These are phyloP conservation scores for Aegilops bicornis DNA, from an alignment of 176 grass and related monocot genomes.

Conservation along the genomic window DNA sequence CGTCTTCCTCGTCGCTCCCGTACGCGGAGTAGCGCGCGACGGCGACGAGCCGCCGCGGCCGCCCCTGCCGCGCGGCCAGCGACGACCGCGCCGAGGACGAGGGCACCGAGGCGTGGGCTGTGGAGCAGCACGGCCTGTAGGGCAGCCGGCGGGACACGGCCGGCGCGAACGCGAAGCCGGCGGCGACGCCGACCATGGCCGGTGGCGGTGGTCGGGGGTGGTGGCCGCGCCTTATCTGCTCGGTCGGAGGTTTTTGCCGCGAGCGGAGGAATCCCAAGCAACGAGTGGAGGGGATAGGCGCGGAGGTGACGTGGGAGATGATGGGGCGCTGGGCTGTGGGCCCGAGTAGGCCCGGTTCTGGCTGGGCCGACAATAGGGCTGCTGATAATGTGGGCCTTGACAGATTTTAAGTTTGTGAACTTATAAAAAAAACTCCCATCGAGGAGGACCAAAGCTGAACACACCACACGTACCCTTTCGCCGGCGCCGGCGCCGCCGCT, in stretches of 20 bases:
- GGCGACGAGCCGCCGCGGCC: slow-evolving; percentile 22
- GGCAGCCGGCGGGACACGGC: not conserved
- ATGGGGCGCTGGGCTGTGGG: not conserved
- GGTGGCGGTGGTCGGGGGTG: not conserved
- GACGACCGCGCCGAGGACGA: slow-evolving; percentile 34
- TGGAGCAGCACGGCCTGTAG: not conserved
- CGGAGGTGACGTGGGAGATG: not conserved
- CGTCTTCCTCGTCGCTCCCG: slow-evolving; percentile 21
- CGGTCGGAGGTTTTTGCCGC: slow-evolving; percentile 42
- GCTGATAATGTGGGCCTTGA: not conserved
- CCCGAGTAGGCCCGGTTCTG: not conserved
- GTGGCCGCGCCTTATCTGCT: slow-evolving; percentile 44
- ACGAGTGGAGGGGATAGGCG: slow-evolving; percentile 41
- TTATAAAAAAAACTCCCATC: too few species aligned
- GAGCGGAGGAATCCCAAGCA: not conserved
- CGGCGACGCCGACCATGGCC: slow-evolving; percentile 58
- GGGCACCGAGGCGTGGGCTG: not conserved
- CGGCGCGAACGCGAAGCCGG: slow-evolving; percentile 36
- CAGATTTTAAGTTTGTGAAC: not conserved
- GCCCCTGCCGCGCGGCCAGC: not conserved
- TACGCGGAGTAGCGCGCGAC: slow-evolving; percentile 51
- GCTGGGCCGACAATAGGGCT: too few species aligned
- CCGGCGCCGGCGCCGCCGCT: too few species aligned
- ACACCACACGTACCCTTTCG: too few species aligned
- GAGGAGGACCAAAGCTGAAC: too few species aligned